phyloP scores from a whole-genome alignment of 2,329 filamentous ascomycete genomes.

The Hymenoscyphus repandus region DNA sequence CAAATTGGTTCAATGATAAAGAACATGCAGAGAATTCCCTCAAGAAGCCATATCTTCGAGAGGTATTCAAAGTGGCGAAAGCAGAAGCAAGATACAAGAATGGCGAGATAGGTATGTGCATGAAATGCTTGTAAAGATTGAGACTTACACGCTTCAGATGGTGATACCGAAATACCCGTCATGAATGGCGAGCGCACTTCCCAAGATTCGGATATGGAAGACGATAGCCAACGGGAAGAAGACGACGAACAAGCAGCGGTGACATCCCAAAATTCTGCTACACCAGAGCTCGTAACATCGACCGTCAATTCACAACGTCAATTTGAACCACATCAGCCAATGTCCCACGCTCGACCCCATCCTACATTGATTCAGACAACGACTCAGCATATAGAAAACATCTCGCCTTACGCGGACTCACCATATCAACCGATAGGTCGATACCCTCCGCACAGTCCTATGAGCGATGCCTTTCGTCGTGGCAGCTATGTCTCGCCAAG shows the following conservation, averaged over 20 bases:
- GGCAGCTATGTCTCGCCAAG: no score
- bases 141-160: slow-evolving; percentile 13
- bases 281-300: slow-evolving; percentile 21
- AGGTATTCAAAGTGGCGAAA: slow-evolving; percentile 57
- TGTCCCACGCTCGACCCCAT: slow-evolving; percentile 10
- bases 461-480: no score
- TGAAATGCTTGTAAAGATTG: background rate
- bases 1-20: slow-evolving; percentile 53
- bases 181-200: slow-evolving; percentile 19
- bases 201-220: slow-evolving; percentile 18
- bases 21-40: slow-evolving; percentile 46
- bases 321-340: slow-evolving; percentile 10
- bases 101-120: slow-evolving; percentile 49
- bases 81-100: slow-evolving; percentile 51
- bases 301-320: slow-evolving; percentile 15
- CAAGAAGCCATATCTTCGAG: slow-evolving; percentile 51
- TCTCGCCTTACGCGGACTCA: background rate
- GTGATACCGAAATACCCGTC: slow-evolving; percentile 14
- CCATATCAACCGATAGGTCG: background rate
- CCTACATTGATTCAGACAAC: slow-evolving; percentile 7
- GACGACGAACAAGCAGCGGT: slow-evolving; percentile 17
- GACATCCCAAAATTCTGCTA: slow-evolving; percentile 8
- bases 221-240: slow-evolving; percentile 19
- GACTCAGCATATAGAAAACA: slow-evolving; percentile 14
- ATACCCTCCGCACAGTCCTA: no score